A percentile compares a stretch with the other conserved stretches of the same genome.
Conservation (phyloP, 208 protist genomes). For the Acanthamoeba royreba region DNA sequence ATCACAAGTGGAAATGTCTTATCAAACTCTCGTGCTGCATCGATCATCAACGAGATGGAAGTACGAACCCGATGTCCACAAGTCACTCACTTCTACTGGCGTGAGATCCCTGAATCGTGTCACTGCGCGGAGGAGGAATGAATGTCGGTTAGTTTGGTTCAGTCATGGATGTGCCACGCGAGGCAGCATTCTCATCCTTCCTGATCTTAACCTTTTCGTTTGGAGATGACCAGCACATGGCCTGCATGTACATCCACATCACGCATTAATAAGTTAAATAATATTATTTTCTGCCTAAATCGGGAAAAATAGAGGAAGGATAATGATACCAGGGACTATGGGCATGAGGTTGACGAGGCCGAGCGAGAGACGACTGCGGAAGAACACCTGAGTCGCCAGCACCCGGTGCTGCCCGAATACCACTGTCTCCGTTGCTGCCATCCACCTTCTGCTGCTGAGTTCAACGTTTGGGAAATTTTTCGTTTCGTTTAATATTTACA, state of each 20-base stretch:
- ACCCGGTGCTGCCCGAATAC: not conserved
- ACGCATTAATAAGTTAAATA: not conserved
- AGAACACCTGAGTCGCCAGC: not conserved
- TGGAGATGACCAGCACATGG: constrained; percentile 7
- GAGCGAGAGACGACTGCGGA: not conserved
- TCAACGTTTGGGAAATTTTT: too few species aligned
- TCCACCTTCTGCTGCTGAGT: too few species aligned
- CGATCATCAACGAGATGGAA: not conserved
- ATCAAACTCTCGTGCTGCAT: too few species aligned
- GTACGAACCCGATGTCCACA: not conserved
- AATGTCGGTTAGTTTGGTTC: too few species aligned
- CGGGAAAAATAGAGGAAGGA: not conserved
- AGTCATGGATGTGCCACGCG: too few species aligned
- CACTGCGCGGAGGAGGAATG: not conserved
- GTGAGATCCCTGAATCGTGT: not conserved
- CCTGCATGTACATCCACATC: not conserved
- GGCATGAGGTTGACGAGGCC: constrained; percentile 40
- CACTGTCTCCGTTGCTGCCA: too few species aligned
- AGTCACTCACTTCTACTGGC: constrained; percentile 3
- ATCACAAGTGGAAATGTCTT: too few species aligned
- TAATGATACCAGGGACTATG: constrained; percentile 7
- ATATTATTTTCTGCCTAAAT: not conserved
- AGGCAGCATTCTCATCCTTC: too few species aligned
- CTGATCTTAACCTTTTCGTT: not conserved
- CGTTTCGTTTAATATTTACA: too few species aligned